These are phyloP conservation scores for Parmales sp. DNA, from an alignment of 108 stramenopile genomes.

Conservation along the genomic window DNA sequence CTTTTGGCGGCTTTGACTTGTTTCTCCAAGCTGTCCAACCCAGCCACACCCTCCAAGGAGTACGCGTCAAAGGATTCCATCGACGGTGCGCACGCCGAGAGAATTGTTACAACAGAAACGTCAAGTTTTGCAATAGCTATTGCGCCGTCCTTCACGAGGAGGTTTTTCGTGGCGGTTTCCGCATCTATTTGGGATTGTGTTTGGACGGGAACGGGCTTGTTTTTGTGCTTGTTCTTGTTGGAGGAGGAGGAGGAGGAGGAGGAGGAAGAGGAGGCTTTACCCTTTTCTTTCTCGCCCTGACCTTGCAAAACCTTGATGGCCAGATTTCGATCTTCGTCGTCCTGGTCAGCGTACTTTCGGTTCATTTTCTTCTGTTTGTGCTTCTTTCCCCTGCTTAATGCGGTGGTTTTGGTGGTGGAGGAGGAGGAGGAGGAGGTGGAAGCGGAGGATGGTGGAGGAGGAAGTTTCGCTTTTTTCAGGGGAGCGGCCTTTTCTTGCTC, in stretches of 20 bases:
- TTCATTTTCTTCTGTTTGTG: constrained; percentile 1
- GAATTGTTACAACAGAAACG: constrained; percentile 30
- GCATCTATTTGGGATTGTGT: constrained; percentile 53
- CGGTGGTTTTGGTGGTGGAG: not conserved
- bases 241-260: too few relatives aligned
- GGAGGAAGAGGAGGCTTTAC: too few relatives aligned
- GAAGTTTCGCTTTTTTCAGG: not conserved
- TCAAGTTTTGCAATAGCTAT: constrained; percentile 42
- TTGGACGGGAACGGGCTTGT: constrained; percentile 30
- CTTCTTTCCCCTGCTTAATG: not conserved
- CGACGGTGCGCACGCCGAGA: constrained; percentile 54
- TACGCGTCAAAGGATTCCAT: constrained; percentile 56
- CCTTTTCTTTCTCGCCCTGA: constrained; percentile 37
- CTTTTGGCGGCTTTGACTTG: constrained; percentile 53
- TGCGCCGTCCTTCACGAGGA: constrained; percentile 53
- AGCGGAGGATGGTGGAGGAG: not conserved
- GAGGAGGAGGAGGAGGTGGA: not conserved
- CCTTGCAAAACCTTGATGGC: constrained; percentile 81
- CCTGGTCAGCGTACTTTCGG: constrained; percentile 86
- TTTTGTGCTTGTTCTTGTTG: constrained; percentile 48
- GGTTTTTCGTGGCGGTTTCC: constrained; percentile 50
- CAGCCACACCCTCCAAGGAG: constrained; percentile 53
- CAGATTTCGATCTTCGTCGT: constrained; percentile 85
- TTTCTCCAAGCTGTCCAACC: constrained; percentile 40
- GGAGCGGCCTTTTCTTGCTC: not conserved